Base-by-base conservation (phyloP, 352 stramenopile species). In the Pythium utonaiense region DNA sequence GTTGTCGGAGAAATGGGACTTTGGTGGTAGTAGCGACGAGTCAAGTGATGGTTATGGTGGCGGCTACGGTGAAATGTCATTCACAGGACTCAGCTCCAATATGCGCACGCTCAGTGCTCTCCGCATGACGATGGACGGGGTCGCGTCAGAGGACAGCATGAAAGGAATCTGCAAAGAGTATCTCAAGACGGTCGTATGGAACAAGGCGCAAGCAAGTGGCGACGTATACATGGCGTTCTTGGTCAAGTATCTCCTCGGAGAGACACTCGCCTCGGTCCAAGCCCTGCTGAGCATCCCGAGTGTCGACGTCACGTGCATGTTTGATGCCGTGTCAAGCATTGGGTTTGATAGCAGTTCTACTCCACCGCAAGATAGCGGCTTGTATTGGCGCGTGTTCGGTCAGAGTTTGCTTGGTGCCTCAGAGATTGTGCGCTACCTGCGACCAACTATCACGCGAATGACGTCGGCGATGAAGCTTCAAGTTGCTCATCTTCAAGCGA, bases 211-310 rank as follows among this genome's bases (percentile, higher is more conserved):
- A n/a, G 51, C 60, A 8, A 73, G 68, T 65, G 75, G 74, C 13
- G 86, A 95, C 56, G 57, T 93, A 13, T 95, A 92, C 58, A 85
- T 84, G 73, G 69, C 72, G 21, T 93, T 92, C 50, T 45, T 95
- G 27, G 80, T 89, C 3, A 84, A 83, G 62, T 88, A 88, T 36
- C 74, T 88, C 6, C 30, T 76, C 16, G 76, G 78, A 7, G 80
- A 89, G 27, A 82, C 50, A 0, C 63, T 57, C 1, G 64, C 45
- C 31, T 77, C 78, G 6, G 63, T 93, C 14, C 70, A 87, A 28
- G 67, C 68, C 9, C 54, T 95, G 33, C 54, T 89, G n/a, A 70
- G 57, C 17, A 56, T 77, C 38, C 80, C 86, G 0, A 59, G 57
- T 36, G 49, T 65, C 1, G 72, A 87, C 9, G 86, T 95, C 64